These are phyloP conservation scores for Sungouiozyma ichnusensis DNA, from an alignment of 805 yeast species.

Conservation along the genomic window DNA sequence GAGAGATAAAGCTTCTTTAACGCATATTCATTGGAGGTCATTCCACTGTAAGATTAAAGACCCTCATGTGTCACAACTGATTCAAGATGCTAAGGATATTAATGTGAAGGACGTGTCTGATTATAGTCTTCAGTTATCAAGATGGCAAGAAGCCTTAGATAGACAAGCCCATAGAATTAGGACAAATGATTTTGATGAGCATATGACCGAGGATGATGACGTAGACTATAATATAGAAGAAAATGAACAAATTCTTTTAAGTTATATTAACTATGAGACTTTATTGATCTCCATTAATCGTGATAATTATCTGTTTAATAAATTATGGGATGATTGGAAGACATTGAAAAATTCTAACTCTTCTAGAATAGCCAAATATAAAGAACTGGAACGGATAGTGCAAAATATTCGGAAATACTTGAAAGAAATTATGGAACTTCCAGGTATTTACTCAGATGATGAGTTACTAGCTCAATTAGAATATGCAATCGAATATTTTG, in stretches of 20 bases:
- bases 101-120: constrained; percentile 32
- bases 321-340: constrained; percentile 24
- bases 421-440: constrained; percentile 59
- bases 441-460: constrained; percentile 87
- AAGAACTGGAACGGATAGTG: constrained; percentile 30
- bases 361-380: constrained; percentile 20
- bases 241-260: constrained; percentile 60
- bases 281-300: constrained; percentile 61
- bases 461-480: constrained; percentile 36
- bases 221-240: constrained; percentile 48
- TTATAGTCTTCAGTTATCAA: constrained; percentile 46
- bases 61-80: constrained; percentile 57
- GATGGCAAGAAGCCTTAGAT: constrained; percentile 63
- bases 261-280: constrained; percentile 63
- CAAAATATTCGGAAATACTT: constrained; percentile 41
- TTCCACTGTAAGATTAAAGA: constrained; percentile 56
- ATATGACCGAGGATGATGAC: constrained; percentile 12
- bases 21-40: constrained; percentile 45
- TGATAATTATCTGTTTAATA: constrained; percentile 43
- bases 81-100: constrained; percentile 34
- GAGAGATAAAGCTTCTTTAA: constrained; percentile 27
- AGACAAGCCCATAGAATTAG: constrained; percentile 47
- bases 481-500: constrained; percentile 15
- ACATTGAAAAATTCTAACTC: constrained; percentile 15
- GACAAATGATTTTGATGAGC: constrained; percentile 31